A percentile compares a stretch with the other conserved stretches of the same genome.
These are phyloP conservation scores for Elaeis oleifera DNA, from an alignment of 202 grass and related monocot species.

Conservation along the genomic window DNA sequence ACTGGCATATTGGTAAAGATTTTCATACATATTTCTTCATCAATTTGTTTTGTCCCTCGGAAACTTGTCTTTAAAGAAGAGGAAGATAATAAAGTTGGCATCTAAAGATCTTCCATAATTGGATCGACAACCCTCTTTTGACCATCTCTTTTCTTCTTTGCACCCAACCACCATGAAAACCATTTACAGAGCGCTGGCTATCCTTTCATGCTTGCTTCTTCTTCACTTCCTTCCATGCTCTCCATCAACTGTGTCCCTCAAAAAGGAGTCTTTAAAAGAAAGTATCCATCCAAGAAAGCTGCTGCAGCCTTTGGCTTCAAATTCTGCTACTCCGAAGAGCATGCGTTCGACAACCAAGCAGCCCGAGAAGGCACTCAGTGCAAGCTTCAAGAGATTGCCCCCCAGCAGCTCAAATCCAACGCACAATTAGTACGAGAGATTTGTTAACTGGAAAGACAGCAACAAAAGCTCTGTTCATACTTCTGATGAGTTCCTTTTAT, in stretches of 20 bases:
- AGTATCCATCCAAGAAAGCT: slow-evolving; percentile 15
- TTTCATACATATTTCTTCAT: too few species aligned
- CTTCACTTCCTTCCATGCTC: slow-evolving; percentile 9
- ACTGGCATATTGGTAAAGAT: too few species aligned
- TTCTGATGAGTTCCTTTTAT: too few species aligned
- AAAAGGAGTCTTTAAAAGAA: slow-evolving; percentile 3
- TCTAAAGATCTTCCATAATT: slow-evolving; percentile 19
- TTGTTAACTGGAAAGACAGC: too few species aligned
- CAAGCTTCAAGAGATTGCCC: slow-evolving; percentile 31
- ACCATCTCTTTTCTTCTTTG: slow-evolving; percentile 20
- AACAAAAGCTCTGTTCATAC: too few species aligned
- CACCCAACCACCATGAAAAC: slow-evolving; percentile 23
- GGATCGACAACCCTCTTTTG: slow-evolving; percentile 7
- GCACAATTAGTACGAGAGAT: slow-evolving; percentile 18
- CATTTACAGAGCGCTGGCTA: slow-evolving; percentile 14
- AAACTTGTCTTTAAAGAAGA: too few species aligned
- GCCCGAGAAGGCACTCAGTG: slow-evolving; percentile 17
- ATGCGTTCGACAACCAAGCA: slow-evolving; percentile 9
- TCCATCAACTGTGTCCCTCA: slow-evolving; percentile 1
- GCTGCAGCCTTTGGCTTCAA: slow-evolving; percentile 9
- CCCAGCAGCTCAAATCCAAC: slow-evolving; percentile 26
- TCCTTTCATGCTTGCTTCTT: slow-evolving; percentile 14
- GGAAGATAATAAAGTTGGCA: background rate
- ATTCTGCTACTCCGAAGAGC: slow-evolving; percentile 17
- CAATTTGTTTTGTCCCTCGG: too few species aligned